Evolutionary conservation across 371 early-diverging fungal genomes (phyloP).

Genomic region (Choanephora cucurbitarum): DNA sequence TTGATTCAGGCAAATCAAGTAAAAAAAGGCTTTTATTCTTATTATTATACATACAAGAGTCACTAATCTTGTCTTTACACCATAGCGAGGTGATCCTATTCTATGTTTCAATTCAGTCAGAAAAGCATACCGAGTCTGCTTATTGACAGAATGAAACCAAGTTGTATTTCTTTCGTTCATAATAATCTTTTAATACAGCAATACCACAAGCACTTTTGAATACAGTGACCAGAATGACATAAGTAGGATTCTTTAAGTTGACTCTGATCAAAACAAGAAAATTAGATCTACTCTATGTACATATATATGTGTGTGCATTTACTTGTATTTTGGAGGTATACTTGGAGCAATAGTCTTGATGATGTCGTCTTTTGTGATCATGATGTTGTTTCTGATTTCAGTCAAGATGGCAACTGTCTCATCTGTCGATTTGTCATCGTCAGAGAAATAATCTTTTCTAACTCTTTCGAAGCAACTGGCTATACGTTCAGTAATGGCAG

Average conservation of each 20-base stretch:
- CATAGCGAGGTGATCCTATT: conserved; percentile 39
- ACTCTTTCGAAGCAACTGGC: conserved; percentile 37
- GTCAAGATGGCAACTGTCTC: conserved; percentile 47
- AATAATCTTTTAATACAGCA: conserved; percentile 45
- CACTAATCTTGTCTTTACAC: too few relatives aligned
- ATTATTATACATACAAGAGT: too few relatives aligned
- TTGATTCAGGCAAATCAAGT: conserved; percentile 49
- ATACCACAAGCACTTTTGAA: conserved; percentile 62
- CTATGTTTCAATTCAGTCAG: conserved; percentile 60
- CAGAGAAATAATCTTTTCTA: conserved; percentile 20
- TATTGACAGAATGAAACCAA: conserved; percentile 24
- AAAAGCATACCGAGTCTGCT: conserved; percentile 39
- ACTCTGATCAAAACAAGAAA: conserved; percentile 24
- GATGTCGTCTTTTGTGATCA: conserved; percentile 41
- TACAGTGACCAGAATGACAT: conserved; percentile 50
- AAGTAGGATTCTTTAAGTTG: conserved; percentile 46
- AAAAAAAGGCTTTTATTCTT: too few relatives aligned
- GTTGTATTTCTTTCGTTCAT: conserved; percentile 52
- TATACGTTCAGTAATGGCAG: conserved; percentile 47
- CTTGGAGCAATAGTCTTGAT: conserved; percentile 44
- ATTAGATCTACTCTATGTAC: not conserved
- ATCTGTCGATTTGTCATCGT: conserved; percentile 11
- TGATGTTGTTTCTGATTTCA: conserved; percentile 49
- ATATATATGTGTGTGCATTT: conserved; percentile 12
- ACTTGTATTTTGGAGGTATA: conserved; percentile 46